phyloP scores from a whole-genome alignment of 305 asterid genomes.

The Fraxinus velutina region DNA sequence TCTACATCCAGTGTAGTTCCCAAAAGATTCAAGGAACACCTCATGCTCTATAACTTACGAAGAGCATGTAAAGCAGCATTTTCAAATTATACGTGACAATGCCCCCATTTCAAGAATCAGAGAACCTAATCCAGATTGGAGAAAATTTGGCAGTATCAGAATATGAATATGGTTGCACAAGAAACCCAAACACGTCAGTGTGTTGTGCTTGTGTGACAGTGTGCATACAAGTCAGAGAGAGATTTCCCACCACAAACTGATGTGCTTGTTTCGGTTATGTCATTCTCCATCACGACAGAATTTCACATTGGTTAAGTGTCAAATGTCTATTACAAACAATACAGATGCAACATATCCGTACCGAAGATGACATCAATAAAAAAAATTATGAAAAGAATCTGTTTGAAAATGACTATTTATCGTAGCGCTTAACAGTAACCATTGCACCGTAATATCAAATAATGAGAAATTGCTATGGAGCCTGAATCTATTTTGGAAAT shows the following conservation, averaged over 20 bases:
- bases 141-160: conserved; percentile 15
- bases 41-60: conserved; percentile 92
- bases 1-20: conserved; percentile 86
- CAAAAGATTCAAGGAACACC: conserved; percentile 84
- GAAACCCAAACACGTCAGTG: not conserved
- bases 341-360: conserved; percentile 12
- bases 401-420: not conserved
- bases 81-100: conserved; percentile 76
- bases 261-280: conserved; percentile 93
- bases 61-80: conserved; percentile 82
- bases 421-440: not conserved
- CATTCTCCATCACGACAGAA: conserved; percentile 63
- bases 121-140: conserved; percentile 54
- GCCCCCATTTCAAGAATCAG: conserved; percentile 98
- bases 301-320: conserved; percentile 29
- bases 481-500: too few relatives aligned
- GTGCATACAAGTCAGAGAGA: not conserved
- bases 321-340: conserved; percentile 22
- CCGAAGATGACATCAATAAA: conserved; percentile 4
- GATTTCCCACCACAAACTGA: conserved; percentile 76
- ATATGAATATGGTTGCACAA: conserved; percentile 16
- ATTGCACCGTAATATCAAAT: not conserved
- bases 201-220: not conserved
- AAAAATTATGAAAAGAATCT: not conserved
- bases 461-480: not conserved